Evolutionary conservation across 768 basidiomycete species (phyloP).

Genomic region (Kwoniella heveanensis): DNA sequence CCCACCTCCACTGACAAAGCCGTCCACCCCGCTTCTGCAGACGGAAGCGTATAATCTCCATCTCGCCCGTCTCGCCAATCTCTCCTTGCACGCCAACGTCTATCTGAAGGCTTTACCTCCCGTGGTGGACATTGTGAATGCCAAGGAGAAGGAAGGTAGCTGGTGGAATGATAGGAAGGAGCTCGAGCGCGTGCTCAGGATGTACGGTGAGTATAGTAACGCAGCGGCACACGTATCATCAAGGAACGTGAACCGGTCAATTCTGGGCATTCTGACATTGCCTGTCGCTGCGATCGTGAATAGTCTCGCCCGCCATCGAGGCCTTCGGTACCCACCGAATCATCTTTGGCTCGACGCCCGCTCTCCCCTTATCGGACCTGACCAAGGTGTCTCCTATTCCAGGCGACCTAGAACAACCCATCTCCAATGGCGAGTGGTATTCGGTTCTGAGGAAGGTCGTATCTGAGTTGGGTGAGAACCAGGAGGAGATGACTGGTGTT

Average conservation of each 20-base stretch:
- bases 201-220: slow-evolving; percentile 52
- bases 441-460: slow-evolving; percentile 31
- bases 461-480: slow-evolving; percentile 39
- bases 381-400: slow-evolving; percentile 10
- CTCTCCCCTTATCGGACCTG: slow-evolving; percentile 25
- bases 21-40: slow-evolving; percentile 29
- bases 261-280: background rate
- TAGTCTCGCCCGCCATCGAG: slow-evolving; percentile 53
- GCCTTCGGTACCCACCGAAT: slow-evolving; percentile 52
- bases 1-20: slow-evolving; percentile 43
- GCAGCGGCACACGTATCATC: too few species aligned
- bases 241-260: too few species aligned
- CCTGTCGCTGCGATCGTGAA: background rate
- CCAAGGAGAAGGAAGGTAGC: slow-evolving; percentile 9
- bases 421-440: slow-evolving; percentile 43
- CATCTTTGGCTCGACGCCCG: slow-evolving; percentile 46
- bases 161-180: slow-evolving; percentile 50
- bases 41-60: slow-evolving; percentile 38
- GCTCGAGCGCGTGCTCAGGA: slow-evolving; percentile 43
- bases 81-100: slow-evolving; percentile 46
- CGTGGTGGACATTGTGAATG: slow-evolving; percentile 23
- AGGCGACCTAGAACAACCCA: slow-evolving; percentile 27
- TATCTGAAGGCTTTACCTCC: slow-evolving; percentile 49
- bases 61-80: slow-evolving; percentile 39
- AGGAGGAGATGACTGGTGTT: slow-evolving; percentile 37